These are phyloP conservation scores for Macrocybe sp. DNA, from an alignment of 1,284 basidiomycete species.

Conservation along the genomic window DNA sequence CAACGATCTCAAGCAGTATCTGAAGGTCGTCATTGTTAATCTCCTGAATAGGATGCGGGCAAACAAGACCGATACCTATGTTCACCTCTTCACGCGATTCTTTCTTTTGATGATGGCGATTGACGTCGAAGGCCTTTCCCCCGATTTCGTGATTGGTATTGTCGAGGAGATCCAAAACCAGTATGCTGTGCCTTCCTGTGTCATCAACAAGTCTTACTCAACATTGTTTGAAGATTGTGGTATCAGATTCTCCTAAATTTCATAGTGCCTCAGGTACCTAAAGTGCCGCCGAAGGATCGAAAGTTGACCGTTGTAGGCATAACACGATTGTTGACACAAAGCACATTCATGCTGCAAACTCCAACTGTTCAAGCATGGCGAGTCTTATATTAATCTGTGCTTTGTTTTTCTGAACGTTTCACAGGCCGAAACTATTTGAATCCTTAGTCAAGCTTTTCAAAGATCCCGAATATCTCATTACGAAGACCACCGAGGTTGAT, in stretches of 20 bases:
- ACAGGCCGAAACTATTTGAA: conserved; percentile 66
- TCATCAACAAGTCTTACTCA: conserved; percentile 4
- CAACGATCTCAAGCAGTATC: conserved; percentile 64
- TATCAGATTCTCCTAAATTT: conserved; percentile 78
- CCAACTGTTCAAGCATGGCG: conserved; percentile 70
- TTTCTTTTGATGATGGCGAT: conserved; percentile 74
- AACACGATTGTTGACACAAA: conserved; percentile 74
- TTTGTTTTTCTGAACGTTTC: background rate
- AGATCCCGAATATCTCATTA: conserved; percentile 65
- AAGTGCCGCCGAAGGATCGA: conserved; percentile 77
- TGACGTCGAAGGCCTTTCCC: conserved; percentile 64
- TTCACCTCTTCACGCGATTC: conserved; percentile 81
- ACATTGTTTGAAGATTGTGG: conserved; percentile 65
- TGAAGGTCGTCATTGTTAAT: conserved; percentile 76
- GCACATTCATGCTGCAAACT: conserved; percentile 59
- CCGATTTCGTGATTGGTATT: conserved; percentile 74
- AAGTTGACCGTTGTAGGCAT: conserved; percentile 86
- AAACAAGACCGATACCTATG: conserved; percentile 88
- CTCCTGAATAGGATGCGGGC: conserved; percentile 84
- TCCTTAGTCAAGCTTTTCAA: conserved; percentile 76
- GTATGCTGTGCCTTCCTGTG: conserved; percentile 38
- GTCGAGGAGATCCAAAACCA: conserved; percentile 85
- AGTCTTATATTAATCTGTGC: conserved; percentile 17
- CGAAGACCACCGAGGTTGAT: conserved; percentile 47
- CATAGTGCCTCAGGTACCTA: conserved; percentile 77